Percentiles rank a stretch among this genome's conserved stretches.
Evolutionary conservation across 202 grass and related monocot species (phyloP).

Genomic region (Panicum hallii): DNA sequence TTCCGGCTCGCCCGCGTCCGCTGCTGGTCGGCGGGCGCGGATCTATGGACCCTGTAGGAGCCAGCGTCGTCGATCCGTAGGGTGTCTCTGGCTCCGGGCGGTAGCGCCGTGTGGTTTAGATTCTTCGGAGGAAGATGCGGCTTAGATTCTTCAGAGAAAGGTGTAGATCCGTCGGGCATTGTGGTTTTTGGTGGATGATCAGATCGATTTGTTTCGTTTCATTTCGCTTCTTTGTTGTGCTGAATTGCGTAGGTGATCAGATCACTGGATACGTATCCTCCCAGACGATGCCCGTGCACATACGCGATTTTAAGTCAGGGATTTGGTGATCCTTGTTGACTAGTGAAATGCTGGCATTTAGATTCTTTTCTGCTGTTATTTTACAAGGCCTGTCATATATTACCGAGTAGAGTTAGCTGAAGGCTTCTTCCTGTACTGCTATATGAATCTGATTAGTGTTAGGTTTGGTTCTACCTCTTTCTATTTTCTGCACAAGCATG

Average conservation of each 20-base stretch:
- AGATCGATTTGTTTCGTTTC: slow-evolving; percentile 9
- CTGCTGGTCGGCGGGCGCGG: background rate
- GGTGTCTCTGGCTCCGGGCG: background rate
- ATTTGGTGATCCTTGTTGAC: background rate
- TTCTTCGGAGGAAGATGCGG: background rate
- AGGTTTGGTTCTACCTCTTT: background rate
- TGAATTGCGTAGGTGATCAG: background rate
- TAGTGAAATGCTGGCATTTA: background rate
- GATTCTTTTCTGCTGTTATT: background rate
- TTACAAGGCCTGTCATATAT: background rate
- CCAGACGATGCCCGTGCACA: background rate
- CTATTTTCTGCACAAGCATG: background rate
- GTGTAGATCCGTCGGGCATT: slow-evolving; percentile 17
- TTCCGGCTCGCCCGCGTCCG: background rate
- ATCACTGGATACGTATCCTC: background rate
- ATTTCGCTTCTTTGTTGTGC: slow-evolving; percentile 6
- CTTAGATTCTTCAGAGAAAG: background rate
- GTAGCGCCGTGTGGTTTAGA: background rate
- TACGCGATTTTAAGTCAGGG: background rate
- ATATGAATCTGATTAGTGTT: background rate
- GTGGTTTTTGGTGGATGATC: background rate
- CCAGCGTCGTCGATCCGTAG: background rate
- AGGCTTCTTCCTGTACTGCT: background rate
- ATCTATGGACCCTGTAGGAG: slow-evolving; percentile 2
- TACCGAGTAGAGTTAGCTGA: background rate